Percentiles rank a stretch among this genome's conserved stretches.
Conservation (phyloP, 2,329 filamentous ascomycete species). For the Atkinsonella texensis region DNA sequence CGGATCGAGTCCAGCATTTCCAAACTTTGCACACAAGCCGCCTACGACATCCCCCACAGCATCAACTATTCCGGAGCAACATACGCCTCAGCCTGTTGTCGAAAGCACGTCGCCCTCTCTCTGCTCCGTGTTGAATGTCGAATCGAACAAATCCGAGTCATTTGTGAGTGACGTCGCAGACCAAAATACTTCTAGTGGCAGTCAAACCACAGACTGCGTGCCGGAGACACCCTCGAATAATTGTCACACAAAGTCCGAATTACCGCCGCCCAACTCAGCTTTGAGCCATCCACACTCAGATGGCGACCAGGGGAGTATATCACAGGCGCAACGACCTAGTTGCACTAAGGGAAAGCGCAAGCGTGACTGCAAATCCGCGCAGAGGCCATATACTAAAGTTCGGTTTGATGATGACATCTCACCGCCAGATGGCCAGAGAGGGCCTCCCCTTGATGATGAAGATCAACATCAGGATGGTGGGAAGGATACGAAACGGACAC, state of each 20-base stretch:
- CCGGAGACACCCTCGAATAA: neutral
- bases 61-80: neutral
- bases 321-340: neutral
- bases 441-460: neutral
- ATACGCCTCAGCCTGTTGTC: neutral
- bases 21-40: neutral
- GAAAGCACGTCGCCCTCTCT: neutral
- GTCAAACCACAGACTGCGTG: neutral
- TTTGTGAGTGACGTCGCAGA: neutral
- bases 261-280: neutral
- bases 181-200: neutral
- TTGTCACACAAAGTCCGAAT: neutral
- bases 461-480: neutral
- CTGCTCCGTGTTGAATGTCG: neutral
- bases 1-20: neutral
- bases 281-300: neutral
- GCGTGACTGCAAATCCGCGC: neutral
- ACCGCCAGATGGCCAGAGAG: neutral
- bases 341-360: neutral
- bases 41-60: neutral
- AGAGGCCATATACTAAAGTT: neutral
- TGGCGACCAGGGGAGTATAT: neutral
- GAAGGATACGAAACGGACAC: neutral
- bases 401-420: neutral
- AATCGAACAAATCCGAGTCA: neutral